Conservation (phyloP, 1,284 basidiomycete species). For the Apiotrichum veenhuisii region DNA sequence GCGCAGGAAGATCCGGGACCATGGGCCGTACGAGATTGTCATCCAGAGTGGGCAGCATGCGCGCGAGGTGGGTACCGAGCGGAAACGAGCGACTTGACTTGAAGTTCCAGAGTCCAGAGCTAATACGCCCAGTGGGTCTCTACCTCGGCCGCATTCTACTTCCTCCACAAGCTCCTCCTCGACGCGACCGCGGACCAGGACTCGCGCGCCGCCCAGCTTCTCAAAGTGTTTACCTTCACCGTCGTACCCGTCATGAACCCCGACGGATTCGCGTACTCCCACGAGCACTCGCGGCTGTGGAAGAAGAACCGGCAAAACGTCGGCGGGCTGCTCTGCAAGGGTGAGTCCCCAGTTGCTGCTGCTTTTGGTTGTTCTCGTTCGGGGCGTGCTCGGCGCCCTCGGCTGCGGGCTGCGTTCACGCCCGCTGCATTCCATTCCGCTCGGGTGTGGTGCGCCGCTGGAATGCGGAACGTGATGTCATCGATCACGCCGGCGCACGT, state of each 20-base stretch:
- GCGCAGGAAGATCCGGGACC: background rate
- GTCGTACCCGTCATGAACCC: slow-evolving; percentile 76
- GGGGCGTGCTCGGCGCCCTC: background rate
- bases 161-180: slow-evolving; percentile 65
- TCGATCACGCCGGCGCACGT: background rate
- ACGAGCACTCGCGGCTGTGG: slow-evolving; percentile 68
- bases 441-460: too few relatives aligned
- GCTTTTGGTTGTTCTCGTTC: background rate
- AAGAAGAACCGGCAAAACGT: slow-evolving; percentile 70
- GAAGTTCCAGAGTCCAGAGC: background rate
- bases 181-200: slow-evolving; percentile 50
- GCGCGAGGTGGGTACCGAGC: slow-evolving; percentile 58
- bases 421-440: too few relatives aligned
- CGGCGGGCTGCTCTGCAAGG: slow-evolving; percentile 47
- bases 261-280: slow-evolving; percentile 72
- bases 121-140: slow-evolving; percentile 66
- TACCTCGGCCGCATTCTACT: slow-evolving; percentile 66
- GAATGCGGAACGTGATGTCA: too few relatives aligned
- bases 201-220: slow-evolving; percentile 47
- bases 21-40: slow-evolving; percentile 55
- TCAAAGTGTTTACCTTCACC: slow-evolving; percentile 65
- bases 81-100: too few relatives aligned
- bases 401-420: too few relatives aligned
- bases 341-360: slow-evolving; percentile 17
- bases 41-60: slow-evolving; percentile 73